Percentiles rank a stretch among this genome's conserved stretches.
These are phyloP conservation scores for Fennellomyces sp. DNA, from an alignment of 371 early-diverging fungal genomes.

Conservation along the genomic window DNA sequence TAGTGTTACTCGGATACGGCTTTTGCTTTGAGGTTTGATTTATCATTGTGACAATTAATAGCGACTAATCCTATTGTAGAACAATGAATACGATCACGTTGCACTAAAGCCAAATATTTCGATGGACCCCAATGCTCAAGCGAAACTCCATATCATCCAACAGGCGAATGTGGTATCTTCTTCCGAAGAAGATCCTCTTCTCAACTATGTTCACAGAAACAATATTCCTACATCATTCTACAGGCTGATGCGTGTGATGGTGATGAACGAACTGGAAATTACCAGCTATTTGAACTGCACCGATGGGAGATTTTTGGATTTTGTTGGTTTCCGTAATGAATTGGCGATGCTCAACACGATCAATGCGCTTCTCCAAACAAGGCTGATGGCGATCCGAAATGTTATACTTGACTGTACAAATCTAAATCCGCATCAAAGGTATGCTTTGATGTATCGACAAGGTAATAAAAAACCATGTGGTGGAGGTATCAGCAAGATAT, in stretches of 20 bases:
- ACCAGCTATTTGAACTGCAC: constrained; percentile 21
- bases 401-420: constrained; percentile 14
- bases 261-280: constrained; percentile 59
- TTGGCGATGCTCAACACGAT: constrained; percentile 50
- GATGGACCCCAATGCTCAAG: constrained; percentile 51
- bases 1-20: constrained; percentile 63
- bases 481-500: background rate
- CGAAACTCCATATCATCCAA: constrained; percentile 47
- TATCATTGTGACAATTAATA: too few relatives aligned
- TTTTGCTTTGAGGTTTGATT: constrained; percentile 56
- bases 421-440: constrained; percentile 37
- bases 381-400: constrained; percentile 27
- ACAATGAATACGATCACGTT: constrained; percentile 53
- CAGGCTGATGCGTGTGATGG: constrained; percentile 62
- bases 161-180: constrained; percentile 35
- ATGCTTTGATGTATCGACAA: constrained; percentile 51
- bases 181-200: constrained; percentile 30
- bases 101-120: constrained; percentile 60
- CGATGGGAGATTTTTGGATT: constrained; percentile 29
- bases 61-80: constrained; percentile 25
- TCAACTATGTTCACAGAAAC: constrained; percentile 46
- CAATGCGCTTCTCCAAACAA: constrained; percentile 28
- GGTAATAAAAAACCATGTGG: constrained; percentile 29
- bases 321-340: constrained; percentile 55
- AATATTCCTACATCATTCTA: constrained; percentile 47